Evolutionary conservation across 805 yeast species (phyloP).

Genomic region (Millerago galiae): DNA sequence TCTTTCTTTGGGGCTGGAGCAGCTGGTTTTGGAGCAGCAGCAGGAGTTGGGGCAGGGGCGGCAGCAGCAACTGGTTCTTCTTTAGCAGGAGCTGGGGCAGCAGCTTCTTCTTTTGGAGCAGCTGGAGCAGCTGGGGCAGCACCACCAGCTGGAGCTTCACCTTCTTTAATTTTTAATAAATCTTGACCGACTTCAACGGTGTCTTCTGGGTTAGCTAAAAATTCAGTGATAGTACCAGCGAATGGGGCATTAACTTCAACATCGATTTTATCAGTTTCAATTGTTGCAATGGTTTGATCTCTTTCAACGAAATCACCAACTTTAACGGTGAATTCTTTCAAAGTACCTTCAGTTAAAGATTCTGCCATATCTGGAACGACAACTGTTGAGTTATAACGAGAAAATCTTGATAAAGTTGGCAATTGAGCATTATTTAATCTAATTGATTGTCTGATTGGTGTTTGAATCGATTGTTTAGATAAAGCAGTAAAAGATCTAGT

Average conservation of each 20-base stretch:
- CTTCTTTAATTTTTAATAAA: constrained; percentile 77
- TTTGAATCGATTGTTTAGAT: constrained; percentile 4
- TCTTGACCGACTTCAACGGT: constrained; percentile 97
- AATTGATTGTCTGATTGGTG: constrained; percentile 2
- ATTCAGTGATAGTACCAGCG: constrained; percentile 81
- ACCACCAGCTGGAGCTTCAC: constrained; percentile 57
- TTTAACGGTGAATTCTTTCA: constrained; percentile 58
- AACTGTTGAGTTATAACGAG: constrained; percentile 33
- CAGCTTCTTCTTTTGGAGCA: neutral
- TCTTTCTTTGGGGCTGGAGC: constrained; percentile 6
- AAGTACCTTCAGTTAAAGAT: constrained; percentile 94
- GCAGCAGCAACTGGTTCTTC: constrained; percentile 47
- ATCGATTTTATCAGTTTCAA: constrained; percentile 97
- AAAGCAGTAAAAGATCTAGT: constrained; percentile 10
- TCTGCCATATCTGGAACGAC: constrained; percentile 99
- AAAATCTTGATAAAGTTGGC: constrained; percentile 12
- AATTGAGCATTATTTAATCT: constrained; percentile 4
- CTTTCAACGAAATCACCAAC: constrained; percentile 84
- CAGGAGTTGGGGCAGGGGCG: constrained; percentile 28
- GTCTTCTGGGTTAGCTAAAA: constrained; percentile 78
- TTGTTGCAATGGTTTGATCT: constrained; percentile 92
- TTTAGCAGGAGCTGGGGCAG: neutral
- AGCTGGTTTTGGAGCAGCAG: constrained; percentile 18
- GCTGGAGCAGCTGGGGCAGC: constrained; percentile 22
- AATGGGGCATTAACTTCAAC: constrained; percentile 95